Evolutionary conservation across 805 yeast species (phyloP), one percentile per base, ranked within the genome.

Genomic region (Maudiozyma turicensis): DNA sequence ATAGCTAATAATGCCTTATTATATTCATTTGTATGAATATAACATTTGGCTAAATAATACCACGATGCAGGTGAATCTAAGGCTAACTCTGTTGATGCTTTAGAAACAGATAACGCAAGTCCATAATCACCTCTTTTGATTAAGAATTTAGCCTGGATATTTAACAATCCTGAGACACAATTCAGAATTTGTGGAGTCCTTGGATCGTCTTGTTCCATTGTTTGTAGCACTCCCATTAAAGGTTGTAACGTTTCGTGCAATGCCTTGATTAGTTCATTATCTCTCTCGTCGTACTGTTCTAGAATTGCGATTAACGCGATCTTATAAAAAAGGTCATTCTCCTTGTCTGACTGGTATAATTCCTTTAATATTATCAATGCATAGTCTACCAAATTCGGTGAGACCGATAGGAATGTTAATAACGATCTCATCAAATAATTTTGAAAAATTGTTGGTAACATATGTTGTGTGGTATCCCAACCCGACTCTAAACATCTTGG

Each of bases 391-490:
- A 62, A 49, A 11, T 54, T 55, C 1, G 61, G 62, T 0, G 57
- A 50, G 6, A 63, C 45, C 6, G 60, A 52, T 14, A 64, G 44
- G 20, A 58, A 58, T 13, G 42, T 40, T 45, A 65, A 33, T 15
- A 82, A 55, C 0, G 83, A 66, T 55, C 79, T 80, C 6, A 78
- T 71, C n/a, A 82, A 61, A 49, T 71, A 64, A 64, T 82, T 82
- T 51, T 80, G 70, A 48, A 70, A 58, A 50, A 49, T 64, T 39
- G 56, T 72, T 50, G 53, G 72, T 56, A 58, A 67, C 52, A 61
- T 49, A 41, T 56, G 54, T 31, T 50, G 57, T 6, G 67, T 57
- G 3, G 59, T 48, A 50, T 65, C 68, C 55, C 71, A 70, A 0
- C 84, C 86, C 9, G 74, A 58, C 26, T 72, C 55, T 38, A 64